Percentiles rank a stretch among this genome's conserved stretches.
Evolutionary conservation across 257 asterid species (phyloP).

Genomic region (Plantago elongata): DNA sequence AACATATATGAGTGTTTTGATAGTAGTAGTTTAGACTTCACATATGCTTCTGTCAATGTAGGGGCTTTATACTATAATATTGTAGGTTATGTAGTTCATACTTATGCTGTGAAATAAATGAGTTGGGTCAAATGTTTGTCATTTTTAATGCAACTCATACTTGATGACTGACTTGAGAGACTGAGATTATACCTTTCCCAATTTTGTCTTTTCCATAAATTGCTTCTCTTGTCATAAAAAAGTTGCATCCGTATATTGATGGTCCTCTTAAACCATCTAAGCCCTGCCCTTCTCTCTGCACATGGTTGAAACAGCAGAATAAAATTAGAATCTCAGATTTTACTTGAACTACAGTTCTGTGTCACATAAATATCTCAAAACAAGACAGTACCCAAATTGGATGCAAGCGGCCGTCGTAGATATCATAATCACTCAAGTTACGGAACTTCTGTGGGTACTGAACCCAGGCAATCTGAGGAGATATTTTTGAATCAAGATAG

Average conservation of each 20-base stretch:
- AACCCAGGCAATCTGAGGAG: conserved; percentile 46
- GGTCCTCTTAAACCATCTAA: conserved; percentile 56
- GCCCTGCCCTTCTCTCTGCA: conserved; percentile 46
- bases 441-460: conserved; percentile 68
- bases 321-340: background rate
- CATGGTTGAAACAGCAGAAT: background rate
- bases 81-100: too few relatives aligned
- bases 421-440: conserved; percentile 43
- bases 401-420: conserved; percentile 39
- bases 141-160: too few relatives aligned
- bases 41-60: too few relatives aligned
- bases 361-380: background rate
- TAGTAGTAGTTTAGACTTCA: too few relatives aligned
- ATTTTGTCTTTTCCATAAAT: conserved; percentile 30
- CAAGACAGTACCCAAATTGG: conserved; percentile 24
- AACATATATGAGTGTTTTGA: too few relatives aligned
- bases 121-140: too few relatives aligned
- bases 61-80: too few relatives aligned
- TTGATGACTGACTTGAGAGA: too few relatives aligned
- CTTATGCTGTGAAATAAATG: too few relatives aligned
- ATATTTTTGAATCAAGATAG: conserved; percentile 35
- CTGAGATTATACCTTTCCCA: conserved; percentile 21
- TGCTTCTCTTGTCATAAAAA: conserved; percentile 48
- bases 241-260: conserved; percentile 42
- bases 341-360: background rate